Base-by-base conservation (phyloP, 768 basidiomycete genomes). In the Trametes sanguinea region DNA sequence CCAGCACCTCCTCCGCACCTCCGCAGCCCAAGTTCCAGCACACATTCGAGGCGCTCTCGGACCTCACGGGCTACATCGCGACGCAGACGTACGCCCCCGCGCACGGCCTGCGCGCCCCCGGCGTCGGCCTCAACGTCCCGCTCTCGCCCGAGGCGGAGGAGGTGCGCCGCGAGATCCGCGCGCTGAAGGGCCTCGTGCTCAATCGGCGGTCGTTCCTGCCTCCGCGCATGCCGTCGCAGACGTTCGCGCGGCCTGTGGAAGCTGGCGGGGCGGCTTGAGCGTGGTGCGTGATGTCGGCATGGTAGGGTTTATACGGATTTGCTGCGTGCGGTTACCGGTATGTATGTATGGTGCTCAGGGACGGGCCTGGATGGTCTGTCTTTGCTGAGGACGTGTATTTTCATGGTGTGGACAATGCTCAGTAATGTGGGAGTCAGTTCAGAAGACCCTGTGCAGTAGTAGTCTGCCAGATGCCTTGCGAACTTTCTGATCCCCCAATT, bases 41-140 rank as follows among this genome's bases (percentile, higher is more conserved):
- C 67, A 85, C 86, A 9, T 75, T 92, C 6, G 83, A 91, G 69
- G 71, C 83, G 0, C 78, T 92, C 42, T 81, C 87, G 2, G 86
- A 90, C 67, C 81, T 93, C 62, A 92, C 90, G 0, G 90, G 91
- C 5, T 91, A 90, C 72, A 82, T 93, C 68, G 87, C 88, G 60
- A 81, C 88, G 8, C 88, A 91, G 65, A 83, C 88, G 2, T 92
- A 91, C 68, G 69, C 79, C 33, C 33, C 66, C 51, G 67, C 72
- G 4, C 42, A 32, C 45, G 55, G 44, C 27, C 11, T 77, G 76
- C 46, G 63, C 47, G 63, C 47, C 44, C 57, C 58, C 16, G 60
- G 54, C 29, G 40, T 58, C 43, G 74, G 68, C 2, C 50, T 62
- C 17, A 53, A 42, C 7, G 16, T 66, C 3, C 54, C 72, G n/a